Evolutionary conservation across 805 yeast species (phyloP).

Genomic region (Candida sonorensis): DNA sequence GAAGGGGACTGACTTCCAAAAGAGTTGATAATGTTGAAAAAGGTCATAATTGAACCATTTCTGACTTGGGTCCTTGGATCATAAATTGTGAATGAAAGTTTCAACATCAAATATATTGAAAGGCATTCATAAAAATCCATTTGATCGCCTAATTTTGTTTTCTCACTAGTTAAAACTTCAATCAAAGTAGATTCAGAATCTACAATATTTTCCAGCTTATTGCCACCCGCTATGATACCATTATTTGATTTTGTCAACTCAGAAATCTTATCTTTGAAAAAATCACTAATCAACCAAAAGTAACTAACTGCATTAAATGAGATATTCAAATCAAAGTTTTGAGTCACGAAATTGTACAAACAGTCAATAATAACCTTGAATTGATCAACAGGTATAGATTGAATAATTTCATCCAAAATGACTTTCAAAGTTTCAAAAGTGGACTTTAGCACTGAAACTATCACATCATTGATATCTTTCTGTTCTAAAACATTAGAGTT

Average conservation of each 20-base stretch:
- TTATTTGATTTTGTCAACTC: slow-evolving; percentile 6
- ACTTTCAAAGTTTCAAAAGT: slow-evolving; percentile 81
- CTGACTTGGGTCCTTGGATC: slow-evolving; percentile 75
- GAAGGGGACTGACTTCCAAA: slow-evolving; percentile 51
- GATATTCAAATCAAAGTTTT: slow-evolving; percentile 69
- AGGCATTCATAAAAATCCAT: slow-evolving; percentile 32
- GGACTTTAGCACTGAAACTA: slow-evolving; percentile 47
- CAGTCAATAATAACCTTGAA: slow-evolving; percentile 64
- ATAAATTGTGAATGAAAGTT: slow-evolving; percentile 54
- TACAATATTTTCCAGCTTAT: slow-evolving; percentile 10
- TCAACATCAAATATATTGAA: slow-evolving; percentile 60
- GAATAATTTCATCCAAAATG: slow-evolving; percentile 79
- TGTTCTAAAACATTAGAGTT: slow-evolving; percentile 17
- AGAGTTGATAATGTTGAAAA: slow-evolving; percentile 73
- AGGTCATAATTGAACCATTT: slow-evolving; percentile 85
- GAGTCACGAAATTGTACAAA: slow-evolving; percentile 63
- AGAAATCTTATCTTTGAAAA: slow-evolving; percentile 34
- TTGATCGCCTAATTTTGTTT: slow-evolving; percentile 13
- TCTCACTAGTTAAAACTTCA: slow-evolving; percentile 5
- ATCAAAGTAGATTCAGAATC: slow-evolving; percentile 17
- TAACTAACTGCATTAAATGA: slow-evolving; percentile 89
- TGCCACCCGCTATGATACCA: slow-evolving; percentile 1
- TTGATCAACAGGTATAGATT: slow-evolving; percentile 60
- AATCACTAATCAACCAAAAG: slow-evolving; percentile 88
- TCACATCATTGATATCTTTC: slow-evolving; percentile 38